Evolutionary conservation across 345 rosid species (phyloP), one percentile per base, ranked within the genome.

Genomic region (Noccaea bulbosa): DNA sequence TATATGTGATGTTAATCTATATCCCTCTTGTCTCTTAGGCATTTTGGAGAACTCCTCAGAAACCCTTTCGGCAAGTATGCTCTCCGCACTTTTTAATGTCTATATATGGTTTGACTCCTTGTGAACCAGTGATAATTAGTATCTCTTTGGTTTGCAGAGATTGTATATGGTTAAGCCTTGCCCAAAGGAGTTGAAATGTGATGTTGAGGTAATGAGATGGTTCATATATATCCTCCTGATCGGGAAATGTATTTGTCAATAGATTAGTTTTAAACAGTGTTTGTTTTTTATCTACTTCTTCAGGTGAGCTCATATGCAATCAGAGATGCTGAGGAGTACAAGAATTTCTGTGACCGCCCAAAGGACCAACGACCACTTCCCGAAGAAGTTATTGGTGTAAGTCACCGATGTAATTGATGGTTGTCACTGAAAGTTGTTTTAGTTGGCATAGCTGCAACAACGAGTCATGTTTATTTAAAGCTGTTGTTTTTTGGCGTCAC

Each of bases 331-430:
- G 96, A 88, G 69, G 96, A 91, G 81, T 88, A 91, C 68, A 91
- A 86, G 79, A 91, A 88, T 55, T 91, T 87, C 78, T 91, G 96
- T 62, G 96, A 91, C 62, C 87, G 91, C 8, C 79, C 91, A 5
- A 91, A 75, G 79, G 93, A 87, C 67, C 97, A 91, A 77, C 88
- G 96, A 12, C 97, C 90, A 12, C 80, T 78, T 55, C 91, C 96
- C 5, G 97, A 88, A 62, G 97, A 91, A 87, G 93, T 87, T 71
- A 84, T 91, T 64, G 88, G 88, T 80, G 97, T 87, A 81, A 85
- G 95, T 67, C 65, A 80, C 30, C 2, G 15, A 10, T 45, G 10
- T 15, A 9, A 7, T 3, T 49, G 17, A 22, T 20, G 48, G 7
- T 17, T 12, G 46, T 65, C 44, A 4, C 16, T 38, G 43, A 65